These are phyloP conservation scores for Fusarium protoensiforme DNA, from an alignment of 2,329 filamentous ascomycete species.

Conservation along the genomic window DNA sequence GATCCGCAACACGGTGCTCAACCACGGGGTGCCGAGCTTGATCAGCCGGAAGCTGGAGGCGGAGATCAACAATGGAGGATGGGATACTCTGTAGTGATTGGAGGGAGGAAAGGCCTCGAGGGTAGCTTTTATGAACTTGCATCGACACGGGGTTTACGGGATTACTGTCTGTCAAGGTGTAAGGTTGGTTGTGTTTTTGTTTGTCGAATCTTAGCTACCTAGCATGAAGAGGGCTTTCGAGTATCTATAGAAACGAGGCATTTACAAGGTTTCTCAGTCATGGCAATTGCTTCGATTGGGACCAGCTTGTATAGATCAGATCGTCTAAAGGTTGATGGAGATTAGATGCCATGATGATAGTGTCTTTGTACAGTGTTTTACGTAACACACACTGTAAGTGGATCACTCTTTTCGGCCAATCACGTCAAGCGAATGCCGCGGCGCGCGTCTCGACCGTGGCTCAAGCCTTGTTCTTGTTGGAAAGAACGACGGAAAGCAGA, in stretches of 20 bases:
- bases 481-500: constrained; percentile 20
- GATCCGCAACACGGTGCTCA: constrained; percentile 86
- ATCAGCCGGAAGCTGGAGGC: constrained; percentile 92
- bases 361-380: constrained; percentile 11
- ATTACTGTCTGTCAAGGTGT: constrained; percentile 6
- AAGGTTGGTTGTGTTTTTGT: constrained; percentile 7
- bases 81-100: constrained; percentile 73
- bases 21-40: constrained; percentile 86
- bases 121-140: neutral
- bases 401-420: constrained; percentile 37
- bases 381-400: neutral
- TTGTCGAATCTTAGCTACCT: neutral
- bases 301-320: neutral
- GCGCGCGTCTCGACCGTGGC: constrained; percentile 45
- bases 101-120: neutral
- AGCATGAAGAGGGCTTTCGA: constrained; percentile 3
- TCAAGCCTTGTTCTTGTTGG: constrained; percentile 27
- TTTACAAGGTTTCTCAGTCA: neutral
- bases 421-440: constrained; percentile 29
- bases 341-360: neutral
- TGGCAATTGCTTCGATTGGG: neutral
- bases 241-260: constrained; percentile 4
- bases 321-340: neutral
- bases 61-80: constrained; percentile 96
- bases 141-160: neutral